Evolutionary conservation across 345 rosid species (phyloP).

Genomic region (Eucalyptus cladocalyx): DNA sequence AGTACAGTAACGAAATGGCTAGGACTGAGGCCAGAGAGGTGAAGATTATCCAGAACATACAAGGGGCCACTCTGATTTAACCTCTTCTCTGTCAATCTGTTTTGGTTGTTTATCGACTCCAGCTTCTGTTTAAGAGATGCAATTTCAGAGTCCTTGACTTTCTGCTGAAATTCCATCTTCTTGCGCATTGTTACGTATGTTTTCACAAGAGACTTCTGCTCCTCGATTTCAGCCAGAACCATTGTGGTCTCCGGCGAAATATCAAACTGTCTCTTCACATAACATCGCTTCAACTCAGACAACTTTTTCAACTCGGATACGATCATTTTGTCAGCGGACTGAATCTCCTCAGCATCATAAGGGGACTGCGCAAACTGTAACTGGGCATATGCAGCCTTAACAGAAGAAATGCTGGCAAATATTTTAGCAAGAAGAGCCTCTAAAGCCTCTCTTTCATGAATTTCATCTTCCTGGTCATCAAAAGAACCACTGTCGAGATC

Average conservation of each 20-base stretch:
- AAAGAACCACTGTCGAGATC: conserved; percentile 3
- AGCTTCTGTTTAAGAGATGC: conserved; percentile 49
- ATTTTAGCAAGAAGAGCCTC: conserved; percentile 70
- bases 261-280: conserved; percentile 63
- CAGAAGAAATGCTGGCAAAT: conserved; percentile 65
- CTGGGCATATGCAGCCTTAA: conserved; percentile 73
- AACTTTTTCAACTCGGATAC: conserved; percentile 54
- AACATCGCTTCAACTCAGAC: conserved; percentile 77
- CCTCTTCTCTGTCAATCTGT: conserved; percentile 46
- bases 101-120: conserved; percentile 31
- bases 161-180: conserved; percentile 63
- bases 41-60: conserved; percentile 35
- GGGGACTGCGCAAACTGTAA: conserved; percentile 81
- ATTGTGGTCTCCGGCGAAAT: conserved; percentile 40
- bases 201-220: conserved; percentile 47
- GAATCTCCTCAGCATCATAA: conserved; percentile 65
- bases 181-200: conserved; percentile 54
- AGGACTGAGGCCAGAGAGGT: conserved; percentile 29
- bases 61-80: conserved; percentile 58
- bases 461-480: conserved; percentile 17
- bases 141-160: conserved; percentile 72
- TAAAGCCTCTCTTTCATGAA: conserved; percentile 17
- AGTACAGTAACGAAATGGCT: conserved; percentile 41
- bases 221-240: conserved; percentile 61
- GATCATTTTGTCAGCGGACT: conserved; percentile 46